A percentile compares a stretch with the other conserved stretches of the same genome.
Conservation (phyloP, 371 early-diverging fungal genomes). For the Mucor saturninus region DNA sequence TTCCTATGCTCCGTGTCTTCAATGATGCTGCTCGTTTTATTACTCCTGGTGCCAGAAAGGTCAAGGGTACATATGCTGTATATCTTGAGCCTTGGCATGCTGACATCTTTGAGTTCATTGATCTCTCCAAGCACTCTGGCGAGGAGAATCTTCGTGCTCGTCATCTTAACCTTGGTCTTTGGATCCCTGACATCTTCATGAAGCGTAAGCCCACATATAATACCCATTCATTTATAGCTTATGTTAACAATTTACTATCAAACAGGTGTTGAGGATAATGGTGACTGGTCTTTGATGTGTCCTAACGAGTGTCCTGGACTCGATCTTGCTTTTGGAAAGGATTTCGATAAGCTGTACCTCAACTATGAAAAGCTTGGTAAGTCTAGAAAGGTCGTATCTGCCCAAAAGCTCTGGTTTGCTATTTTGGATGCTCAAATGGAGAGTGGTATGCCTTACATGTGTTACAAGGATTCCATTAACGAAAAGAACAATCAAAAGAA, state of each 20-base stretch:
- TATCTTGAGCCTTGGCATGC: constrained; percentile 98
- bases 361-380: constrained; percentile 81
- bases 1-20: constrained; percentile 95
- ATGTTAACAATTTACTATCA: too few relatives aligned
- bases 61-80: constrained; percentile 93
- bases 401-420: constrained; percentile 95
- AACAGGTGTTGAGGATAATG: constrained; percentile 78
- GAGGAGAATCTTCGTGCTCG: constrained; percentile 94
- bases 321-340: constrained; percentile 85
- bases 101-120: constrained; percentile 93
- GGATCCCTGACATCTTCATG: constrained; percentile 98
- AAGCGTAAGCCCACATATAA: constrained; percentile 51
- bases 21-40: constrained; percentile 95
- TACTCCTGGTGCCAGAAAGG: constrained; percentile 95
- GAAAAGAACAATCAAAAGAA: constrained; percentile 97
- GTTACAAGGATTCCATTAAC: constrained; percentile 92
- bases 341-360: constrained; percentile 83
- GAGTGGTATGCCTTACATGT: constrained; percentile 97
- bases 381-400: constrained; percentile 81
- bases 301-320: constrained; percentile 91
- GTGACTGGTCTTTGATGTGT: constrained; percentile 95
- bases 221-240: background rate
- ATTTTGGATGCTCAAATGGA: constrained; percentile 95
- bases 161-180: constrained; percentile 90
- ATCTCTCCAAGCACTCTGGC: constrained; percentile 92